phyloP scores from a whole-genome alignment of 208 protist species.

The Herpetomonas tarakana region DNA sequence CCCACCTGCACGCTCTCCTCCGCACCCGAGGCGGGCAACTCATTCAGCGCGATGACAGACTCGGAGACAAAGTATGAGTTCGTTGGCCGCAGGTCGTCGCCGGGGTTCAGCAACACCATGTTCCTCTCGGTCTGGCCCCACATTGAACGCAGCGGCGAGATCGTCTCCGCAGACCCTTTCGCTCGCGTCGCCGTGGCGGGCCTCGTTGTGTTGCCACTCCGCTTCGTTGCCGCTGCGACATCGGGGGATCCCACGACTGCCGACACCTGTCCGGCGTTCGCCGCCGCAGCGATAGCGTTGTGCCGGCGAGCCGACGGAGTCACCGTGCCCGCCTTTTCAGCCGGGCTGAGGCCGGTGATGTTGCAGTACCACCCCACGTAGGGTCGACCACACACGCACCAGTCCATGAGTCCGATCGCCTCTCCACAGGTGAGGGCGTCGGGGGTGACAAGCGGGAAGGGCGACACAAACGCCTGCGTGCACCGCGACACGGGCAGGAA shows the following conservation, averaged over 20 bases:
- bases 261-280: too few species aligned
- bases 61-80: background rate
- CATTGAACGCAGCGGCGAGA: too few species aligned
- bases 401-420: constrained; percentile 25
- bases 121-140: too few species aligned
- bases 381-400: constrained; percentile 35
- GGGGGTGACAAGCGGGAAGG: constrained; percentile 7
- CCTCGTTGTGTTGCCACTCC: background rate
- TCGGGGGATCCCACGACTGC: too few species aligned
- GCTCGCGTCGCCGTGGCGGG: background rate
- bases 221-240: too few species aligned
- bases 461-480: background rate
- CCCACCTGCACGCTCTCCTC: constrained; percentile 2
- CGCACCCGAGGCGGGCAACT: background rate
- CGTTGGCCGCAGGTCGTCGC: background rate
- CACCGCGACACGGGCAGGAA: constrained; percentile 24
- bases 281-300: too few species aligned
- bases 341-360: constrained; percentile 2
- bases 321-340: background rate
- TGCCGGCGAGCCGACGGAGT: too few species aligned
- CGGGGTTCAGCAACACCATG: background rate
- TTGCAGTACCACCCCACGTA: constrained; percentile 41
- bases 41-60: background rate
- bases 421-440: constrained; percentile 15
- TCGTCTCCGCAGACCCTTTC: background rate